Conservation (phyloP, 352 stramenopile genomes). For the Globisporangium rhizosaccharum region DNA sequence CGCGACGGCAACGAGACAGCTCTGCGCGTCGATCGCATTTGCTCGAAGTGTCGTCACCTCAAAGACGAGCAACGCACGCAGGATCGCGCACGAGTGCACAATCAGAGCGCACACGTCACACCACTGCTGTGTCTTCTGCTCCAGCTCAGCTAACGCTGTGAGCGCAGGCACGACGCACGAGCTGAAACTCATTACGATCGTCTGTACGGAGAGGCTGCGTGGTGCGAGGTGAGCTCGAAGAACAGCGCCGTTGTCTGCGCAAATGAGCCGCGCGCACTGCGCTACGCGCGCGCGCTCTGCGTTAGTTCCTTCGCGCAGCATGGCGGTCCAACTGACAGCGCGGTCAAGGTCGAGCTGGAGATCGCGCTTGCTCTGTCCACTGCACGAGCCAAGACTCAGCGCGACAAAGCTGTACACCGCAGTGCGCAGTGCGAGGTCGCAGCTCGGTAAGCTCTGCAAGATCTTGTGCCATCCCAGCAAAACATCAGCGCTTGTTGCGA, state of each 20-base stretch:
- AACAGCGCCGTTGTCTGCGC: background rate
- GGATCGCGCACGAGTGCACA: background rate
- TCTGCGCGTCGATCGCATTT: too few species aligned
- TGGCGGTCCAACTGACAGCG: background rate
- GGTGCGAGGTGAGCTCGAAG: background rate
- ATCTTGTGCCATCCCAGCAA: background rate
- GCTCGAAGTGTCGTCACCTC: background rate
- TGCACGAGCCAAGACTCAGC: background rate
- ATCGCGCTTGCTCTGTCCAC: background rate
- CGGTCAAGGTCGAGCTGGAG: background rate
- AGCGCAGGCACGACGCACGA: background rate
- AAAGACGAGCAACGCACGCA: background rate
- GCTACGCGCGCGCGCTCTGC: background rate
- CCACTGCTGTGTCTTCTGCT: background rate
- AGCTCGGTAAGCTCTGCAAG: background rate
- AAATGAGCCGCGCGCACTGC: background rate
- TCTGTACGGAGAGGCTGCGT: too few species aligned
- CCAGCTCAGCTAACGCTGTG: background rate
- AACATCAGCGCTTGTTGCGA: background rate
- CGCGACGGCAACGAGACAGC: too few species aligned
- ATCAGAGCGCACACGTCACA: background rate
- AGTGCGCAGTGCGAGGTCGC: background rate
- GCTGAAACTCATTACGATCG: background rate
- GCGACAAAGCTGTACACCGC: conserved; percentile 1
- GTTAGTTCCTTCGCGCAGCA: background rate